A percentile compares a stretch with the other conserved stretches of the same genome.
Conservation (phyloP, 139 green algal genomes). For the Eudorina sp. region DNA sequence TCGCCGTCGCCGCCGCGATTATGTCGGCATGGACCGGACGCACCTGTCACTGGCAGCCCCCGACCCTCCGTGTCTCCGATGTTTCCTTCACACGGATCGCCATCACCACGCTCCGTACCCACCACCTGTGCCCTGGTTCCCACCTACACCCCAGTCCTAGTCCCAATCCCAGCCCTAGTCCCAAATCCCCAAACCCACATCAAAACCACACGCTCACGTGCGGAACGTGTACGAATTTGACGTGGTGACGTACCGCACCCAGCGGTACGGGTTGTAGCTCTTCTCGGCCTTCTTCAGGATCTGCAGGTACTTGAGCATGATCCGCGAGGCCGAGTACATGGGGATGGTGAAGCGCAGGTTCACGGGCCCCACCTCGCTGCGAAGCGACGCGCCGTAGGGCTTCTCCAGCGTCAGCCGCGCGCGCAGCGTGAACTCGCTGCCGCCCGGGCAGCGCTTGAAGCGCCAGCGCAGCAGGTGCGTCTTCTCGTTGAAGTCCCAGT, state of each 20-base stretch:
- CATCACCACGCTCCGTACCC: too few relatives aligned
- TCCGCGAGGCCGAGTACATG: slow-evolving; percentile 81
- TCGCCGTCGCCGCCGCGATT: too few relatives aligned
- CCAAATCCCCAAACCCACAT: not conserved
- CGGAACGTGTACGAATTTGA: slow-evolving; percentile 84
- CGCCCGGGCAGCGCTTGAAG: slow-evolving; percentile 58
- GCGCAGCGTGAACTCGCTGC: slow-evolving; percentile 74
- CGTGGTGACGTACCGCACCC: slow-evolving; percentile 88
- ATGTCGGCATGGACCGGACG: too few relatives aligned
- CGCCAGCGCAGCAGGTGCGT: slow-evolving; percentile 78
- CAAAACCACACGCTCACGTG: too few relatives aligned
- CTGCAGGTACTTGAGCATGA: slow-evolving; percentile 81
- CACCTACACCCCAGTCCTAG: not conserved
- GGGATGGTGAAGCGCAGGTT: slow-evolving; percentile 95
- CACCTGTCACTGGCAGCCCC: too few relatives aligned
- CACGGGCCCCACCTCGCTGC: slow-evolving; percentile 76
- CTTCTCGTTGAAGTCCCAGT: slow-evolving; percentile 81
- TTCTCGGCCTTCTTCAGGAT: slow-evolving; percentile 87
- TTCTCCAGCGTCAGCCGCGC: slow-evolving; percentile 76
- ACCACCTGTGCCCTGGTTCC: too few relatives aligned
- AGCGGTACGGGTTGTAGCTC: slow-evolving; percentile 81
- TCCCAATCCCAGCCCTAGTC: too few relatives aligned
- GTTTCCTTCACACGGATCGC: too few relatives aligned
- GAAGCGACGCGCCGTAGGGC: slow-evolving; percentile 62
- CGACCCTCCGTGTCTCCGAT: too few relatives aligned